Evolutionary conservation across 179 eudicot species (phyloP), one percentile per base, ranked within the genome.

Genomic region (Patellifolia procumbens): DNA sequence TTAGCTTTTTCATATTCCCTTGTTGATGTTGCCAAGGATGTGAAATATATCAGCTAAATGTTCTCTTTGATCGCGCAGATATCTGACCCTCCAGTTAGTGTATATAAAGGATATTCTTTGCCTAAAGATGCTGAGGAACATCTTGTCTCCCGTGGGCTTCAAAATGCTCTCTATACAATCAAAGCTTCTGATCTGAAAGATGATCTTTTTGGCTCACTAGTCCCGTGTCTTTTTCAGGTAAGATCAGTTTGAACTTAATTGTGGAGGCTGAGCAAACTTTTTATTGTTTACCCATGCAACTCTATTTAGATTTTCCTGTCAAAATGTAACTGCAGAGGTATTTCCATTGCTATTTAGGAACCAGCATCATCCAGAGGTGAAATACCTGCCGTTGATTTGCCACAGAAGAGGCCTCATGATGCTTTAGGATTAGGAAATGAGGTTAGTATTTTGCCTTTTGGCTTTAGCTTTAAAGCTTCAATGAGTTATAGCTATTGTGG

Each of bases 51-150:
- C 58, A n/a, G 8, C 28, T 9, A 35, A 22, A n/a, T 31, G 26
- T 69, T 60, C 20, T 39, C 29, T 32, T 1, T 12, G 64, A 68
- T 69, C 65, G 32, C 32, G 58, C 75, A 95, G 99, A 81, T 95
- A 74, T 81, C 91, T 48, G 92, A 95, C 81, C 92, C 93, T 81
- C 97, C 99, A 45, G 99, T 87, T 32, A 90, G 99, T 83, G 97
- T 91, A 31, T 95, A 86, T 80, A 95, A 92, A 86, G 99, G 97
- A 19, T 74, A 81, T 72, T 78, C 85, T 22, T 79, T 95, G 86
- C 85, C 95, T 45, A 86, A 86, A 80, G 94, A 90, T 71, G 76
- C 95, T 13, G 95, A 86, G 83, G 89, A 89, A 58, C 81, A 91
- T 87, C 89, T 95, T 51, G 75, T 67, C 19, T 87, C 97, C 49